Percentiles rank a stretch among this genome's conserved stretches.
These are phyloP conservation scores for Nepenthes mirabilis DNA, from an alignment of 148 eudicot species.

Conservation along the genomic window DNA sequence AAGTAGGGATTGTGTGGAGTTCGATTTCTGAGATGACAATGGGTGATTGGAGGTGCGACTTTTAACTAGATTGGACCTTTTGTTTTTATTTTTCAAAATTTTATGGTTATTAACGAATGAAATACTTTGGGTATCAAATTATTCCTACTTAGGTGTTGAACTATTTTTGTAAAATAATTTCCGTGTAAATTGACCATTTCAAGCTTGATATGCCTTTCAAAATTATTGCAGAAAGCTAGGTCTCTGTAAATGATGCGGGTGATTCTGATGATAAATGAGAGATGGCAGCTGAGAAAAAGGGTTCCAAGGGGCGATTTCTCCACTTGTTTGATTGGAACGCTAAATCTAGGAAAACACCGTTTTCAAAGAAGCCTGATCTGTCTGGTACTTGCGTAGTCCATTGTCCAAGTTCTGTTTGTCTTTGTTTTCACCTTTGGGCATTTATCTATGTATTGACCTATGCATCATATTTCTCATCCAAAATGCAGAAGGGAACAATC, in stretches of 20 bases:
- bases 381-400: slow-evolving; percentile 23
- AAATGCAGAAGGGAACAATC: slow-evolving; percentile 38
- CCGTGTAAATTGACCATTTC: background rate
- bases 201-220: background rate
- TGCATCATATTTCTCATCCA: slow-evolving; percentile 3
- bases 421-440: background rate
- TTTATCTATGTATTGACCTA: background rate
- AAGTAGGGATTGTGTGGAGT: too few species aligned
- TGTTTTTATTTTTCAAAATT: background rate
- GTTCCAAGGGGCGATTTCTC: slow-evolving; percentile 66
- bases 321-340: slow-evolving; percentile 92
- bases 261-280: slow-evolving; percentile 11
- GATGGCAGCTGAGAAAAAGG: slow-evolving; percentile 72
- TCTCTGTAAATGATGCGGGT: slow-evolving; percentile 10
- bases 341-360: slow-evolving; percentile 80
- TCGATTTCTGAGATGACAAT: too few species aligned
- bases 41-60: background rate
- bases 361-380: slow-evolving; percentile 55
- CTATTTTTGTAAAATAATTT: background rate
- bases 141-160: too few species aligned
- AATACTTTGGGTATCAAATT: background rate
- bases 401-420: background rate
- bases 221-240: background rate
- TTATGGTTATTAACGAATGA: background rate
- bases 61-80: background rate